Conservation (phyloP, 208 protist genomes). For the Angomonas ambiguus region DNA sequence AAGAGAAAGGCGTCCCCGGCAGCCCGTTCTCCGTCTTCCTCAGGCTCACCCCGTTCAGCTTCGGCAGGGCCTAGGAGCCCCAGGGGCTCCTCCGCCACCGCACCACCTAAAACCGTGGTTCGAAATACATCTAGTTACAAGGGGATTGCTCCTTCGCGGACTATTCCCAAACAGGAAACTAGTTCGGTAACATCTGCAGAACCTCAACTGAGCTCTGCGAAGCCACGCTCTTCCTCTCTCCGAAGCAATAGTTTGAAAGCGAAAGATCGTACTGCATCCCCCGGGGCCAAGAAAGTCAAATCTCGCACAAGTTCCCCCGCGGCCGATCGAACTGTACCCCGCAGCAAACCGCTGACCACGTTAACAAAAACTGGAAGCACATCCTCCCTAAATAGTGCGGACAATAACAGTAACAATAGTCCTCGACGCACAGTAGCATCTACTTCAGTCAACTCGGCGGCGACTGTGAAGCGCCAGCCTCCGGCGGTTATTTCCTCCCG, state of each 20-base stretch:
- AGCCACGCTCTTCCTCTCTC: constrained; percentile 1
- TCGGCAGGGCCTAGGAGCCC: neutral
- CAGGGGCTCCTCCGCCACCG: neutral
- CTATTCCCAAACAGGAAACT: constrained; percentile 10
- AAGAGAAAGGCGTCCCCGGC: neutral
- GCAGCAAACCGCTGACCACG: neutral
- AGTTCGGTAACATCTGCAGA: constrained; percentile 3
- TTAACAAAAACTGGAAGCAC: neutral
- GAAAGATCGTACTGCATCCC: constrained; percentile 1
- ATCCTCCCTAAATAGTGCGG: neutral
- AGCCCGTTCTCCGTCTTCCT: neutral
- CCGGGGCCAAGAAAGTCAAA: neutral
- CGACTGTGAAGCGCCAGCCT: constrained; percentile 35
- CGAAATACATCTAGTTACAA: constrained; percentile 31
- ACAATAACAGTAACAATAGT: constrained; percentile 9
- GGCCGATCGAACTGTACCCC: neutral
- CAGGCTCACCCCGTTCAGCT: neutral
- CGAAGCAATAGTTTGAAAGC: constrained; percentile 13
- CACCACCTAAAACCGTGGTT: neutral
- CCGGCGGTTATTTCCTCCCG: constrained; percentile 48
- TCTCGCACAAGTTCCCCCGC: neutral
- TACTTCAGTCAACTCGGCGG: constrained; percentile 17
- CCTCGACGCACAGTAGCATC: constrained; percentile 10
- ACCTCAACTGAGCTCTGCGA: neutral
- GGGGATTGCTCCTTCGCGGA: constrained; percentile 52